phyloP scores from a whole-genome alignment of 2,329 filamentous ascomycete species.

The Phoma sp. region DNA sequence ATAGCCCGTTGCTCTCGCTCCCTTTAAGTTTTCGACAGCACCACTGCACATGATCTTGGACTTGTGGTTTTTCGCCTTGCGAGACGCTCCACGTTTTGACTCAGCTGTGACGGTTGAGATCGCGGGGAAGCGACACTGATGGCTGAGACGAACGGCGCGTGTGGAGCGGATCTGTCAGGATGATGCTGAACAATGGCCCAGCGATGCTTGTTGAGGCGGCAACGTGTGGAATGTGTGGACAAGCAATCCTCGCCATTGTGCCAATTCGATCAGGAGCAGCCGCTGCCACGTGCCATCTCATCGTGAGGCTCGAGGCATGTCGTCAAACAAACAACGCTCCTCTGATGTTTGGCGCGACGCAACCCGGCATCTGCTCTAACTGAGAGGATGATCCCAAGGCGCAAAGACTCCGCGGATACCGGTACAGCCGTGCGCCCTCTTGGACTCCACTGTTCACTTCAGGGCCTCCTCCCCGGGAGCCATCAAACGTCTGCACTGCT shows the following conservation, averaged over 20 bases:
- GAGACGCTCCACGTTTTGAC: constrained; percentile 27
- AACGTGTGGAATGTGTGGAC: constrained; percentile 10
- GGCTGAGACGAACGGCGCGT: constrained; percentile 33
- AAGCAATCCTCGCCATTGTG: constrained; percentile 13
- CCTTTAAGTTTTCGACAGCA: constrained; percentile 15
- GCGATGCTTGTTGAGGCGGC: constrained; percentile 13
- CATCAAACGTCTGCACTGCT: constrained; percentile 29
- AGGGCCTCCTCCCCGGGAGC: constrained; percentile 12
- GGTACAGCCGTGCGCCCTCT: constrained; percentile 17
- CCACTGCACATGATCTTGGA: constrained; percentile 12
- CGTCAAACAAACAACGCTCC: constrained; percentile 15
- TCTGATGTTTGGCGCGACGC: background rate
- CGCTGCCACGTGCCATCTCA: constrained; percentile 9
- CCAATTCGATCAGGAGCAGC: constrained; percentile 1
- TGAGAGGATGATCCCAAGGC: background rate
- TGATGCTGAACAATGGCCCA: constrained; percentile 16
- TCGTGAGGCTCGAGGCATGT: constrained; percentile 9
- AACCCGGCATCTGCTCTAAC: background rate
- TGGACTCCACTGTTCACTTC: constrained; percentile 15
- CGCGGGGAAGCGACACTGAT: constrained; percentile 19
- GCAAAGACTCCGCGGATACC: constrained; percentile 17
- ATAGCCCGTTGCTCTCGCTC: background rate
- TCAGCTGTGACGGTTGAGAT: constrained; percentile 16
- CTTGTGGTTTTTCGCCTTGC: constrained; percentile 24
- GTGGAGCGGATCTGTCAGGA: constrained; percentile 19